Evolutionary conservation across 2,329 filamentous ascomycete species (phyloP), one percentile per base, ranked within the genome.

Genomic region (Ophiostoma angusticollis): DNA sequence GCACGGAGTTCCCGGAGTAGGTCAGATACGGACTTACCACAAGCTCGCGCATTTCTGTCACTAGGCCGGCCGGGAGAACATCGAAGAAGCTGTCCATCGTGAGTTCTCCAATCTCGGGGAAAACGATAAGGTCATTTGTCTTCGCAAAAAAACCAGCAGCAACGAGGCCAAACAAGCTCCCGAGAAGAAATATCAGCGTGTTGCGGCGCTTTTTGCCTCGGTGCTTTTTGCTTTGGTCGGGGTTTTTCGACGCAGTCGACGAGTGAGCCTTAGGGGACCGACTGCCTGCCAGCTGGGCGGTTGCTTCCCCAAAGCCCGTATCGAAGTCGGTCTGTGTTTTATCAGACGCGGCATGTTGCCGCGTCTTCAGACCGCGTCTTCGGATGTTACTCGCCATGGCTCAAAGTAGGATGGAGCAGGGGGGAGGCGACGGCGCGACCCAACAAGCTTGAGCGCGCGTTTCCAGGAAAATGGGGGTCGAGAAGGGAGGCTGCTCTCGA

Each of bases 121-220:
- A 68, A 45, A 85, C 85, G 46, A 95, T 87, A 46, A 96, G 70
- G 54, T 95, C 86, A 60, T 87, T 91, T 57, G 72, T 83, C 48
- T 81, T 80, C 22, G 87, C 89, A 50, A 98, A 91, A 59, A 94
- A 86, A 22, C 86, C 80, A 2, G 91, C 91, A 3, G 80, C 70
- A n/a, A 93, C 63, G 40, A 98, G 72, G 11, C 91, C 91, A 51
- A 91, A 89, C n/a, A 98, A 53, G 29, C 86, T 84, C 23, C 91
- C 91, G 16, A 98, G 67, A 9, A 80, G 64, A 59, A 98, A 96
- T 21, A 95, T 82, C 53, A 93, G 75, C 3, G 79, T 78, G 58
- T 76, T 83, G 45, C 79, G 76, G 49, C 84, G 74, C 61, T 89
- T 93, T 46, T 73, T 72, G 4, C 46, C 43, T n/a, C 79, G 76